Percentiles rank a stretch among this genome's conserved stretches.
Conservation (phyloP, 2,329 filamentous ascomycete species). For the Sporothrix euskadiensis region DNA sequence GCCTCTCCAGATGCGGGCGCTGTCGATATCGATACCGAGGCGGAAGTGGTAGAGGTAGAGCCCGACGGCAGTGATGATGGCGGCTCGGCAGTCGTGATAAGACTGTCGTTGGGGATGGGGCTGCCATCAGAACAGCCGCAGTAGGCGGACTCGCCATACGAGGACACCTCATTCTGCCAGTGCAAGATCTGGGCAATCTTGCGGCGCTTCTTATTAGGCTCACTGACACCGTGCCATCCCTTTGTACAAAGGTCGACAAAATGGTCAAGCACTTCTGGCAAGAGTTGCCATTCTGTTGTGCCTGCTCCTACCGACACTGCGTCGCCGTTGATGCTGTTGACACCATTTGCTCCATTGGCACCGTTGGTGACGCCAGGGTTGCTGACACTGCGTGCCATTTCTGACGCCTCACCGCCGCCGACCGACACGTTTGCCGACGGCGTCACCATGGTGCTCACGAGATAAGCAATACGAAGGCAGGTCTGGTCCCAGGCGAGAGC, state of each 20-base stretch:
- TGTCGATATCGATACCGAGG: background rate
- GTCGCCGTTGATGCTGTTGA: background rate
- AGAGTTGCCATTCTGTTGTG: conserved; percentile 14
- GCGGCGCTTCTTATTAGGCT: conserved; percentile 29
- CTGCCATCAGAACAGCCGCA: conserved; percentile 39
- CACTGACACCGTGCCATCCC: conserved; percentile 28
- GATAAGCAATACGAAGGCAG: conserved; percentile 34
- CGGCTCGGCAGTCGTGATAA: background rate
- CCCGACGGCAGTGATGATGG: background rate
- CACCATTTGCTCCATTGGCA: background rate
- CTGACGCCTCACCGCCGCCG: background rate
- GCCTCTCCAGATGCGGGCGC: background rate
- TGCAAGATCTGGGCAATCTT: conserved; percentile 46
- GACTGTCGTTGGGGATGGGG: conserved; percentile 7
- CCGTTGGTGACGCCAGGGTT: background rate
- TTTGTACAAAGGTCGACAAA: conserved; percentile 18
- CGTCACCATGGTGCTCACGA: conserved; percentile 33
- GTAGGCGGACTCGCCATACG: conserved; percentile 37
- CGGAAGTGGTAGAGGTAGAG: background rate
- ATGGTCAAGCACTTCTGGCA: conserved; percentile 18
- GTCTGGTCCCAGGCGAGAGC: conserved; percentile 37
- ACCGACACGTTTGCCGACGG: conserved; percentile 21
- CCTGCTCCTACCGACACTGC: background rate
- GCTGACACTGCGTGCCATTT: background rate
- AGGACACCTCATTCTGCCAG: conserved; percentile 53